Evolutionary conservation across 225 moss, liverwort and hornwort species (phyloP), one percentile per base, ranked within the genome.

Genomic region (Sphagnum contortum): DNA sequence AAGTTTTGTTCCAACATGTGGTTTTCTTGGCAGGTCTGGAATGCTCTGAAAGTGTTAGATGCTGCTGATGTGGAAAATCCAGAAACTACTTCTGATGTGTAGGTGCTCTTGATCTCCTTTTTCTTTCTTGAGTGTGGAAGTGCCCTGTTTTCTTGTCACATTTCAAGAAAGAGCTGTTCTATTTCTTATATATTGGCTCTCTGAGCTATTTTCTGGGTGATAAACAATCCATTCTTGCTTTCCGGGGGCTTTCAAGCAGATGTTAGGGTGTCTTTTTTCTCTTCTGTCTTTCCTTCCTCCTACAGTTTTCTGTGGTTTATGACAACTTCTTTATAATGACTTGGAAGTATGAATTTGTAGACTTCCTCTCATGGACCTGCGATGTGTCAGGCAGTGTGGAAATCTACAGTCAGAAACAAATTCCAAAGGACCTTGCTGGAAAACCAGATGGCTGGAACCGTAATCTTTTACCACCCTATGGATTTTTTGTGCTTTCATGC

Each of bases 41-140:
- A 81, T 68, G 93, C 93, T 46, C 72, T 94, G 9, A 94, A 94
- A 74, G 80, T 88, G 69, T 77, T 94, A 55, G 93, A 94, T 76
- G 84, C 90, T 77, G 90, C 88, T 13, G 74, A 77, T 65, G 73
- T 67, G 69, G 87, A 83, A 67, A 53, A 72, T 69, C 80, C 84
- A 12, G 80, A 81, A 44, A 70, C 75, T 52, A 77, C 86, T 51
- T 64, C 72, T 59, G 87, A 84, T 61, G 79, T 94, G 90, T 94
- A 78, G 48, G 79, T 76, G 60, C 50, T 13, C 73, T 59, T 6
- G 51, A 6, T 49, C 64, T 69, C 48, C 44, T 47, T 44, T 12
- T 12, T 65, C 13, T 9, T 62, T n/a, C 61, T 56, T 45, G 45
- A 29, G 29, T 29, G 29, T 29, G 29, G 29, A 29, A 29, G 29